These are phyloP conservation scores for Myrica gale DNA, from an alignment of 306 rosid species.

Conservation along the genomic window DNA sequence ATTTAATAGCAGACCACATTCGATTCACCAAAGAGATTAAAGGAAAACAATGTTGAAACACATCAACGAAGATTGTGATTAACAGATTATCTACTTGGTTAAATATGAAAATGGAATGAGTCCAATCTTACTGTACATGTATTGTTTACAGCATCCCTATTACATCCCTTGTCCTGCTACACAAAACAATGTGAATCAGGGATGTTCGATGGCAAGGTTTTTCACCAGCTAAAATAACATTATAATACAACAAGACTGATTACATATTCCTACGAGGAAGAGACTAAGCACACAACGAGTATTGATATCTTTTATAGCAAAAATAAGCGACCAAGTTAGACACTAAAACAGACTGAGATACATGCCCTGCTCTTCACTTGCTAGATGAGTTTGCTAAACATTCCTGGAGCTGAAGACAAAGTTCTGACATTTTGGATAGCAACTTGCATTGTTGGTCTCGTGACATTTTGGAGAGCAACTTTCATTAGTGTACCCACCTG, in stretches of 20 bases:
- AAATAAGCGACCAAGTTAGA: conserved; percentile 18
- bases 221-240: neutral
- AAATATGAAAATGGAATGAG: neutral
- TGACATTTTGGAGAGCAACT: too few relatives aligned
- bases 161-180: conserved; percentile 27
- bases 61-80: too few relatives aligned
- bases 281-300: neutral
- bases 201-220: neutral
- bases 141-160: conserved; percentile 13
- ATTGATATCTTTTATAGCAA: neutral
- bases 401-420: conserved; percentile 47
- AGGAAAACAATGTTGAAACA: too few relatives aligned
- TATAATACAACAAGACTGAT: conserved; percentile 3
- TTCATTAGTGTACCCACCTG: conserved; percentile 93
- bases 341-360: neutral
- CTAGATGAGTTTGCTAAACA: conserved; percentile 35
- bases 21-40: too few relatives aligned
- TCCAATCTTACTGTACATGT: conserved; percentile 9
- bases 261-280: conserved; percentile 23
- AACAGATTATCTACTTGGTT: neutral
- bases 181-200: neutral
- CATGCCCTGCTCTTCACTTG: conserved; percentile 25
- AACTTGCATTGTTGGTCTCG: conserved; percentile 47
- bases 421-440: conserved; percentile 54
- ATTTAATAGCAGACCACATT: too few relatives aligned